Evolutionary conservation across 441 rosid species (phyloP).

Genomic region (Euphorbia celastroides): DNA sequence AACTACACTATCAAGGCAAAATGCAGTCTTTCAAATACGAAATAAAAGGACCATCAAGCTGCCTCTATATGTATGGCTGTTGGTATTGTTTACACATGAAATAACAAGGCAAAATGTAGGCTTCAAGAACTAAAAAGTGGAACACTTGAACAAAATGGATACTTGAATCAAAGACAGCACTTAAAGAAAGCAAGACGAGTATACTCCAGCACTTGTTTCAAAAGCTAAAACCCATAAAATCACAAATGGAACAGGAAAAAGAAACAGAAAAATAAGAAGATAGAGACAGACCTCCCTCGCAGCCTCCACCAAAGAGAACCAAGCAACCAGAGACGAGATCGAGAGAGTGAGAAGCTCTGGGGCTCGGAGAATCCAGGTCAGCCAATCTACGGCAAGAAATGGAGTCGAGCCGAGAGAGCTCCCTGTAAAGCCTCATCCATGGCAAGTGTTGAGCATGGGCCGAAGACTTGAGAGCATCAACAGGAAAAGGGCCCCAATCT

Average conservation of each 20-base stretch:
- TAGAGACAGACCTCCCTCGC: conserved; percentile 74
- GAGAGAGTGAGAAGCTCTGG: conserved; percentile 95
- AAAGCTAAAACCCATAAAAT: background rate
- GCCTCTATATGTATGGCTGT: no score
- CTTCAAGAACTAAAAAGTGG: no score
- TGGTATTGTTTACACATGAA: no score
- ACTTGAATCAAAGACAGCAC: background rate
- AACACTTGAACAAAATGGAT: background rate
- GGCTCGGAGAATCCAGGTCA: conserved; percentile 44
- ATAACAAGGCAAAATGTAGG: no score
- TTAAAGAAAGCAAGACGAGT: background rate
- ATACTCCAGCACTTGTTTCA: background rate
- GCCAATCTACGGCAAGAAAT: conserved; percentile 50
- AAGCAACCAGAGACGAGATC: conserved; percentile 77
- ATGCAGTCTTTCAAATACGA: no score
- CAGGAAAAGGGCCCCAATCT: conserved; percentile 61
- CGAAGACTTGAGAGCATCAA: conserved; percentile 54
- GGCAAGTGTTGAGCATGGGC: conserved; percentile 26
- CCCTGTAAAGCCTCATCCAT: conserved; percentile 68
- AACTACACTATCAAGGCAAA: no score
- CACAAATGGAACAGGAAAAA: background rate
- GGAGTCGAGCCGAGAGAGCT: conserved; percentile 52
- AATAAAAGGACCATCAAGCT: no score
- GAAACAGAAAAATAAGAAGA: background rate
- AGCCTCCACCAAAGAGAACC: conserved; percentile 89